Evolutionary conservation across 192 early-diverging fungal species (phyloP), one percentile per base, ranked within the genome.

Genomic region (Cladochytrium replicatum): DNA sequence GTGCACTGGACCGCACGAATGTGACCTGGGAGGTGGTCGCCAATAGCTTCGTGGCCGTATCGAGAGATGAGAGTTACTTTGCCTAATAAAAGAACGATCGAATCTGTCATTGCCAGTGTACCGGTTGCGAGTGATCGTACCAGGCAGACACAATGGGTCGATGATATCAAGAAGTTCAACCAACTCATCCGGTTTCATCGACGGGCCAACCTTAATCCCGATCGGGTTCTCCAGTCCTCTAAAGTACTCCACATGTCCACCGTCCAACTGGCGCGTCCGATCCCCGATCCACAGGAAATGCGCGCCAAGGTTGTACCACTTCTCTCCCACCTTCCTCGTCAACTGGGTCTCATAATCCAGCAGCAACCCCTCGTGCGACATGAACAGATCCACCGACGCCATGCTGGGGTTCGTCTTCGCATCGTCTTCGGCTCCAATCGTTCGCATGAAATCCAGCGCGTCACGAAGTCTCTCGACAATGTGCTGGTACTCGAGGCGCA

Each of bases 211-310:
- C 60, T 99, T 99, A 58, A 99, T 80, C 34, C 95, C 95, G 42
- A 99, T 85, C 3, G 95, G 95, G 67, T 99, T 99, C 43, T 77
- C 77, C 41, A 99, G 82, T n/a, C 95, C 95, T 46, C 89, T 71
- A 71, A 99, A 93, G 67, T 94, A 99, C 55, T 99, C 93, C 2
- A 99, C 80, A 50, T 99, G 95, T 0, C 84, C 95, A 23, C 91
- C 93, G 58, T 93, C 81, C 1, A 93, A 69, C 58, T 97, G 90
- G 23, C 95, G 78, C 2, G 95, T 99, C 32, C 95, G 83, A 70
- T 99, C 95, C 23, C 95, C 95, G 52, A 97, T 91, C 95, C 95
- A 99, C 58, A 99, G 74, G 60, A 92, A 97, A 67, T 99, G 95
- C 2, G 95, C 78, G 11, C 91, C 89, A 25, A 89, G 62, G 63